Evolutionary conservation across 495 filamentous ascomycete species (phyloP).

Genomic region (Aspergillus bertholletiae): DNA sequence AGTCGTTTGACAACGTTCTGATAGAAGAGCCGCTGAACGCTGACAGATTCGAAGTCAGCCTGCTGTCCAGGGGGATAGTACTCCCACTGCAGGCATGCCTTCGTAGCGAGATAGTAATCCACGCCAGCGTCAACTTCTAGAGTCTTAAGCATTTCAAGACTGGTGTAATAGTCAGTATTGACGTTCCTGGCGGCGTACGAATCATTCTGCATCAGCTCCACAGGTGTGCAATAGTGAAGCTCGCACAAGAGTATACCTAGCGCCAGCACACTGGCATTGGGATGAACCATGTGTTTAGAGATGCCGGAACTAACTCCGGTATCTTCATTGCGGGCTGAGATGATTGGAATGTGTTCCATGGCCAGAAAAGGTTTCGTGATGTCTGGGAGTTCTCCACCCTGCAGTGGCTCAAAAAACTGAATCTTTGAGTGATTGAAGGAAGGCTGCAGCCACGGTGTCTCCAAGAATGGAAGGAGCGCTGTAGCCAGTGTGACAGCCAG

Average conservation of each 20-base stretch:
- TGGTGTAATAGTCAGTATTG: slow-evolving; percentile 29
- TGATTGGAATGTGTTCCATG: slow-evolving; percentile 26
- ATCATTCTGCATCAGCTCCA: slow-evolving; percentile 24
- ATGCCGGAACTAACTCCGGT: slow-evolving; percentile 10
- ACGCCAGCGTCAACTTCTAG: slow-evolving; percentile 27
- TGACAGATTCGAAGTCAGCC: slow-evolving; percentile 23
- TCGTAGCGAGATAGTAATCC: slow-evolving; percentile 33
- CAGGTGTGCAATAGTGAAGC: slow-evolving; percentile 32
- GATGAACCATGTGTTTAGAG: slow-evolving; percentile 25
- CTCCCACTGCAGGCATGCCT: slow-evolving; percentile 28
- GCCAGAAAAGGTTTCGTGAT: slow-evolving; percentile 29
- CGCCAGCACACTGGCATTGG: slow-evolving; percentile 28
- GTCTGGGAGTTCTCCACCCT: slow-evolving; percentile 24
- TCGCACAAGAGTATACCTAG: slow-evolving; percentile 34
- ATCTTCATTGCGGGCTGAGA: slow-evolving; percentile 18
- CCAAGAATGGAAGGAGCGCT: slow-evolving; percentile 28
- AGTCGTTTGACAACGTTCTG: slow-evolving; percentile 34
- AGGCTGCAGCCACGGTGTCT: slow-evolving; percentile 29
- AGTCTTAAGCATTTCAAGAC: slow-evolving; percentile 23
- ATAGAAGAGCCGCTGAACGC: slow-evolving; percentile 31
- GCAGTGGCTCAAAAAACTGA: slow-evolving; percentile 23
- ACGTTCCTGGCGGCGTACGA: slow-evolving; percentile 16
- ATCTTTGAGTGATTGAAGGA: slow-evolving; percentile 34
- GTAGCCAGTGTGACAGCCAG: slow-evolving; percentile 26
- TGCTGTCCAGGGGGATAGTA: slow-evolving; percentile 25